A percentile compares a stretch with the other conserved stretches of the same genome.
Evolutionary conservation across 2,329 filamentous ascomycete species (phyloP).

Genomic region (Penicillium occitanis): DNA sequence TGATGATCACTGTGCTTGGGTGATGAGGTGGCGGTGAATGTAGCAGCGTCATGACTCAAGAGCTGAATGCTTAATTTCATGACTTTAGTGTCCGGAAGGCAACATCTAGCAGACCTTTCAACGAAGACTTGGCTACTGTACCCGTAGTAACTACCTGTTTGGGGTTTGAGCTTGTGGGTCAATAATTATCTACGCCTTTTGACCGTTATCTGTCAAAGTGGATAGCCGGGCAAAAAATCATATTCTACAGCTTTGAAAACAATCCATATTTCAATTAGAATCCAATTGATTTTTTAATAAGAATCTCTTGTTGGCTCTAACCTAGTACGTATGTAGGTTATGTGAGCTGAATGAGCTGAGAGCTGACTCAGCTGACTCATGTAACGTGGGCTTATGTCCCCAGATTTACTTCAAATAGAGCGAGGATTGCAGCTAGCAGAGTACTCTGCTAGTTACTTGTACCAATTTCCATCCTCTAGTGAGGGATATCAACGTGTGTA

Average conservation of each 20-base stretch:
- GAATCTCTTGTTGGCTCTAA: neutral
- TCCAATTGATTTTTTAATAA: neutral
- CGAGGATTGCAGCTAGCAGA: neutral
- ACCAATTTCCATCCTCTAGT: neutral
- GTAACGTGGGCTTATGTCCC: neutral
- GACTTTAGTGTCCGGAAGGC: neutral
- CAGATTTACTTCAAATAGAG: neutral
- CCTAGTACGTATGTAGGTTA: neutral
- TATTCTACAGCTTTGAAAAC: neutral
- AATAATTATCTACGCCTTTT: neutral
- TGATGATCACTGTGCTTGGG: neutral
- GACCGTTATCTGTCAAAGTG: neutral
- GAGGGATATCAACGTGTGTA: neutral
- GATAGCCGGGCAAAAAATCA: neutral
- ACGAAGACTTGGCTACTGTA: neutral
- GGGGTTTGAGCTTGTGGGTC: neutral
- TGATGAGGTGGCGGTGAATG: neutral
- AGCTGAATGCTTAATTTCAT: neutral
- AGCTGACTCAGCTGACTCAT: constrained; percentile 1
- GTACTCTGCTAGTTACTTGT: neutral
- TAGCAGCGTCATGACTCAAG: neutral
- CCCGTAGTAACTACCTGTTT: neutral
- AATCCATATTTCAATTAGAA: neutral
- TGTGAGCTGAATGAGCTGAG: neutral
- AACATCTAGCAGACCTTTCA: neutral